These are phyloP conservation scores for Seiridium unicorne DNA, from an alignment of 2,329 filamentous ascomycete species.

Conservation along the genomic window DNA sequence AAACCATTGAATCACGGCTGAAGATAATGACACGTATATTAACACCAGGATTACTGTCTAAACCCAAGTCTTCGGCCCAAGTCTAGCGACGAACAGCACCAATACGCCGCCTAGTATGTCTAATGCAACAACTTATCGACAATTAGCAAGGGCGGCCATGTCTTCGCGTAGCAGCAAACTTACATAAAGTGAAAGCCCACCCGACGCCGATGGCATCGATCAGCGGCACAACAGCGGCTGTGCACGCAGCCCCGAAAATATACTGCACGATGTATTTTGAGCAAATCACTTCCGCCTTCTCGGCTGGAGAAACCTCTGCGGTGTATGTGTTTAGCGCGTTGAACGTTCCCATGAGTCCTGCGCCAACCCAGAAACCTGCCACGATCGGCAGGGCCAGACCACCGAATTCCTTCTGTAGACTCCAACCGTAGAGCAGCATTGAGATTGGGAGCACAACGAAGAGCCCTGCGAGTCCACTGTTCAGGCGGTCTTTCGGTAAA, in stretches of 20 bases:
- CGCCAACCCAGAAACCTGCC: slow-evolving; percentile 9
- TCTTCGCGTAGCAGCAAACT: background rate
- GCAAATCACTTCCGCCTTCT: slow-evolving; percentile 21
- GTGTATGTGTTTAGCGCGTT: slow-evolving; percentile 14
- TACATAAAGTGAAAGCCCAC: slow-evolving; percentile 5
- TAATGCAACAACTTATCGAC: background rate
- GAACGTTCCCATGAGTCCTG: slow-evolving; percentile 11
- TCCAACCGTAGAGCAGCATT: slow-evolving; percentile 68
- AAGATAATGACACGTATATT: too few species aligned
- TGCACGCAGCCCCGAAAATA: slow-evolving; percentile 21
- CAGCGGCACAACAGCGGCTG: slow-evolving; percentile 22
- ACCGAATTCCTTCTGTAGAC: slow-evolving; percentile 51
- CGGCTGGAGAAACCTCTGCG: slow-evolving; percentile 8
- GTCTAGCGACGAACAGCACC: background rate
- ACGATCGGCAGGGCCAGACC: slow-evolving; percentile 41
- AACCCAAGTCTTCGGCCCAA: background rate
- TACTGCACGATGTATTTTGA: slow-evolving; percentile 32
- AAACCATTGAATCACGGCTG: too few species aligned
- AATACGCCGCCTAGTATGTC: background rate
- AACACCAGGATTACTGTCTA: background rate
- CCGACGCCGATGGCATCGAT: slow-evolving; percentile 27
- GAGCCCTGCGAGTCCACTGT: slow-evolving; percentile 56
- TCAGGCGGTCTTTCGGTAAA: slow-evolving; percentile 67
- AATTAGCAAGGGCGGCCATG: background rate
- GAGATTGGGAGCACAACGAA: slow-evolving; percentile 57